These are phyloP conservation scores for Dactylonectria estremocensis DNA, from an alignment of 2,329 filamentous ascomycete genomes.

Conservation along the genomic window DNA sequence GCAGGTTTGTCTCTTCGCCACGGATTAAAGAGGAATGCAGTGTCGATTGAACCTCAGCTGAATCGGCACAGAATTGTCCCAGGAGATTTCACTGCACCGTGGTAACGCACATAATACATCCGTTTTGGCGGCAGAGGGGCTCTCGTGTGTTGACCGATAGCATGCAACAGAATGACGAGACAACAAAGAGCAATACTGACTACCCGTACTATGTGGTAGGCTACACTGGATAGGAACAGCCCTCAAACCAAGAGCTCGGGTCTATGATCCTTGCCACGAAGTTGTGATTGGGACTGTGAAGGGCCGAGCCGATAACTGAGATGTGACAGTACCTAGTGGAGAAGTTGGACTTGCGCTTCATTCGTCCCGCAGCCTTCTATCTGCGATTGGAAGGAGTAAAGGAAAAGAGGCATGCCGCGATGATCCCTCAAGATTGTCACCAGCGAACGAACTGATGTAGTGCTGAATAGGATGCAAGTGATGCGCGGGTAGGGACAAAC, in stretches of 20 bases:
- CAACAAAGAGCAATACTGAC: background rate
- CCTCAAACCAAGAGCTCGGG: background rate
- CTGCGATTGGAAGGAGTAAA: background rate
- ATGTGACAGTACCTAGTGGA: background rate
- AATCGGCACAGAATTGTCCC: background rate
- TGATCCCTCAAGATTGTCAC: background rate
- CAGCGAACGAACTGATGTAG: background rate
- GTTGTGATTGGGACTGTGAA: background rate
- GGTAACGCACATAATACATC: too few species aligned
- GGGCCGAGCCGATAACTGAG: background rate
- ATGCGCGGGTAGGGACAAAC: constrained; percentile 18
- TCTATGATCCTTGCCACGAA: background rate
- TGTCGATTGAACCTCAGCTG: background rate
- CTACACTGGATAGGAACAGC: background rate
- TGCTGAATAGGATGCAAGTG: constrained; percentile 11
- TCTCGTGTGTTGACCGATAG: background rate
- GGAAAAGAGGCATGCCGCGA: background rate
- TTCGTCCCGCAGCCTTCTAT: background rate
- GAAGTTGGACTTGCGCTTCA: background rate
- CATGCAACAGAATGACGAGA: background rate
- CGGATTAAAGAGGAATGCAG: too few species aligned
- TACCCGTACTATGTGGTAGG: background rate
- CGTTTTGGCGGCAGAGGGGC: too few species aligned
- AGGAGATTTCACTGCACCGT: background rate
- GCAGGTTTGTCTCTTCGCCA: background rate